phyloP scores from a whole-genome alignment of 768 basidiomycete genomes.

The Leucosporidium scottii region DNA sequence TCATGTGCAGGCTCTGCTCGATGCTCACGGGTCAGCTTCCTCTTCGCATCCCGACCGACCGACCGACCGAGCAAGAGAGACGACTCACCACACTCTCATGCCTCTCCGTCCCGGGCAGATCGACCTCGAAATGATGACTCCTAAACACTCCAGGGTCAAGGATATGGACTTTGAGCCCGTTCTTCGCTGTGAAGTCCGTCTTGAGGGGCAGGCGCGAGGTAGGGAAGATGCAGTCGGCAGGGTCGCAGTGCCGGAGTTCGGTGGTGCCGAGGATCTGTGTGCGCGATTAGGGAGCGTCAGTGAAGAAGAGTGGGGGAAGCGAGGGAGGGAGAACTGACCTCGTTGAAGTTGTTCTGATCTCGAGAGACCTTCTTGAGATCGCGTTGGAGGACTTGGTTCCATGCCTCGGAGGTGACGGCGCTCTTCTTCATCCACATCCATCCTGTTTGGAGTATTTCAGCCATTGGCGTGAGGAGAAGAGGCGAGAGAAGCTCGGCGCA shows the following conservation, averaged over 20 bases:
- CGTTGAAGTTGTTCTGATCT: conserved; percentile 28
- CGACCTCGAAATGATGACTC: conserved; percentile 1
- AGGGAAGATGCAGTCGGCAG: not conserved
- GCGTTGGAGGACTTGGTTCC: conserved; percentile 19
- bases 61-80: not conserved
- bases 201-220: not conserved
- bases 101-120: not conserved
- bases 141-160: conserved; percentile 1
- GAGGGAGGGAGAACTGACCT: not conserved
- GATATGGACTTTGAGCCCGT: conserved; percentile 8
- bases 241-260: not conserved
- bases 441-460: not conserved
- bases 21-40: too few relatives aligned
- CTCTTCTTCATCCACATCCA: conserved; percentile 24
- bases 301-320: accelerated
- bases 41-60: too few relatives aligned
- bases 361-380: conserved; percentile 1
- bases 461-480: not conserved
- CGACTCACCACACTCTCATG: conserved; percentile 19
- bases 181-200: not conserved
- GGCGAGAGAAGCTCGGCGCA: not conserved
- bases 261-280: conserved; percentile 15
- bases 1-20: conserved; percentile 16
- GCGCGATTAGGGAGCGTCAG: not conserved
- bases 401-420: not conserved